Conservation (phyloP, 306 rosid species). For the Styphnolobium japonicum region DNA sequence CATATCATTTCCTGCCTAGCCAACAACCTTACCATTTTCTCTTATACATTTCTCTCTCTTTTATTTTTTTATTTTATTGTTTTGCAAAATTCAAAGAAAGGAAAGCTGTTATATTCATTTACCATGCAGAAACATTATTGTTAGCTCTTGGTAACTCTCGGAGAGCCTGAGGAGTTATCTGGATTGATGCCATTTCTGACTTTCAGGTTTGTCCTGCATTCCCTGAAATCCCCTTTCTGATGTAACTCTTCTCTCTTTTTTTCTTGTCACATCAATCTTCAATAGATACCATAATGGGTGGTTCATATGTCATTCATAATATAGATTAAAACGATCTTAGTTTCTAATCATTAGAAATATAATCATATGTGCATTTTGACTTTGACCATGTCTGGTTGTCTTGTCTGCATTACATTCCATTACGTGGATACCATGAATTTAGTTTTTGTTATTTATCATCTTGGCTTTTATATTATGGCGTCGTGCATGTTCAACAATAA, state of each 20-base stretch:
- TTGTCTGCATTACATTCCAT: conserved; percentile 23
- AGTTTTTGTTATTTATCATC: conserved; percentile 19
- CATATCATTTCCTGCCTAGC: conserved; percentile 40
- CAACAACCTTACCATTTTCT: conserved; percentile 1
- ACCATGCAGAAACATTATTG: conserved; percentile 1
- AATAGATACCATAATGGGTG: neutral
- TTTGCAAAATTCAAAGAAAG: conserved; percentile 3
- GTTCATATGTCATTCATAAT: neutral
- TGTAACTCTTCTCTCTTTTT: neutral
- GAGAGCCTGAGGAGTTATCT: conserved; percentile 18
- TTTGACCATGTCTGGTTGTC: conserved; percentile 23
- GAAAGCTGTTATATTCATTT: conserved; percentile 12
- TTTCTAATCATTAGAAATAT: conserved; percentile 5
- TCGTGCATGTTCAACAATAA: conserved; percentile 12
- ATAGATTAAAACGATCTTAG: neutral
- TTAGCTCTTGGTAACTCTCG: conserved; percentile 21
- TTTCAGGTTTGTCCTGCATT: conserved; percentile 46
- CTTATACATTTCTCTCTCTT: conserved; percentile 20
- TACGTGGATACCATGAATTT: conserved; percentile 47
- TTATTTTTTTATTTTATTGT: conserved; percentile 5
- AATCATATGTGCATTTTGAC: conserved; percentile 14
- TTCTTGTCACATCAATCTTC: conserved; percentile 16
- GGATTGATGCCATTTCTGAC: conserved; percentile 24
- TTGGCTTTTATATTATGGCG: conserved; percentile 15
- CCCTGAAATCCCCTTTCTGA: neutral